Evolutionary conservation across 257 asterid genomes (phyloP), one percentile per base, ranked within the genome.

Genomic region (Solanum pinnatisectum): DNA sequence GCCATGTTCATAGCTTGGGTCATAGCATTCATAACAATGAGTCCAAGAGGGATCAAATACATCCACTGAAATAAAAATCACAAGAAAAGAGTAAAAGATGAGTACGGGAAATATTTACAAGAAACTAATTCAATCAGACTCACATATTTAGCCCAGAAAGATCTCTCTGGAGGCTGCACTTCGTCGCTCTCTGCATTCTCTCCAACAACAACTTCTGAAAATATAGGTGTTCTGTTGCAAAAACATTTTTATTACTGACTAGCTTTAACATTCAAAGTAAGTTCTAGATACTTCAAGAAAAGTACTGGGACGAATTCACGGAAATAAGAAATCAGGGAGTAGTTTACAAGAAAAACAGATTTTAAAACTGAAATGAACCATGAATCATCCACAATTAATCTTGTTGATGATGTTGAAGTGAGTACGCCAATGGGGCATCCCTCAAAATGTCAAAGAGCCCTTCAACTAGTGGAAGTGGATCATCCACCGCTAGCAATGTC

Each of bases 71-170:
- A 83, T 82, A 91, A 83, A 88, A 32, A 89, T 72, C 82, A 70
- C 85, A 88, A 72, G 73, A 37, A 87, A 84, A 79, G 35, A 49
- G 32, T 60, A 87, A 44, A 15, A 88, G 32, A 42, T 11, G 44
- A 68, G 59, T 32, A 72, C 3, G 27, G 49, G 60, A 33, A 44
- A 56, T 33, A 42, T 86, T 70, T 46, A 86, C 35, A 85, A 72
- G 44, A 78, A 67, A 37, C 30, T 20, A 59, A 84, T 87, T 83
- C 78, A 56, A 79, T 74, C 85, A 79, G 25, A 87, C 99, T 94
- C 91, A 96, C 99, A 87, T 97, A 97, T 97, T 97, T 96, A 86
- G 98, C 98, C 99, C 99, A 97, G 93, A 97, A 97, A 87, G 99
- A 91, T 91, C 93, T 95, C 92, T 97, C 99, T 67, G 96, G 98